Evolutionary conservation across 2,329 filamentous ascomycete species (phyloP).

Genomic region (Fusarium lyarnte): DNA sequence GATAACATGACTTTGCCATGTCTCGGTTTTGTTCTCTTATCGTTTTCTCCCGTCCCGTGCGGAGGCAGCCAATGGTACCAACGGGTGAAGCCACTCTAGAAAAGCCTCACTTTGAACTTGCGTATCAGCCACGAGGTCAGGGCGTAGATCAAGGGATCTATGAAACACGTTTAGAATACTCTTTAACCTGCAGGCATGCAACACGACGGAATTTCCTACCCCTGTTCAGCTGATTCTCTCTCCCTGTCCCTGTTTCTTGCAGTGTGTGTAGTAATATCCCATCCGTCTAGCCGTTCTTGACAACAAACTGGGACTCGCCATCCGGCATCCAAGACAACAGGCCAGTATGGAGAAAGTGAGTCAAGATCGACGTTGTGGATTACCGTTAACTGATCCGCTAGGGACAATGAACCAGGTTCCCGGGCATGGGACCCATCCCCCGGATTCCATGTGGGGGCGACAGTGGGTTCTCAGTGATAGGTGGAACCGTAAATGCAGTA

Average conservation of each 20-base stretch:
- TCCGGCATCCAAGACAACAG: neutral
- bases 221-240: neutral
- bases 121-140: neutral
- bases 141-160: neutral
- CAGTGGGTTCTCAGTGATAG: neutral
- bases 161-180: neutral
- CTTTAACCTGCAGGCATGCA: neutral
- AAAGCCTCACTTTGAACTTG: neutral
- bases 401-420: neutral
- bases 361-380: neutral
- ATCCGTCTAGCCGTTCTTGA: neutral
- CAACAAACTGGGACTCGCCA: neutral
- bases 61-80: neutral
- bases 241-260: neutral
- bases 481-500: neutral
- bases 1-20: neutral
- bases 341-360: neutral
- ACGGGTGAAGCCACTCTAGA: neutral
- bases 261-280: neutral
- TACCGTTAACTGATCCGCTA: neutral
- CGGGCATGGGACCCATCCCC: neutral
- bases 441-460: neutral
- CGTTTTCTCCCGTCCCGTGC: neutral
- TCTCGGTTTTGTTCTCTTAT: neutral
- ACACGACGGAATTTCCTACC: neutral